Conservation (phyloP, 2,329 filamentous ascomycete genomes). For the Samsoniella hepiali region DNA sequence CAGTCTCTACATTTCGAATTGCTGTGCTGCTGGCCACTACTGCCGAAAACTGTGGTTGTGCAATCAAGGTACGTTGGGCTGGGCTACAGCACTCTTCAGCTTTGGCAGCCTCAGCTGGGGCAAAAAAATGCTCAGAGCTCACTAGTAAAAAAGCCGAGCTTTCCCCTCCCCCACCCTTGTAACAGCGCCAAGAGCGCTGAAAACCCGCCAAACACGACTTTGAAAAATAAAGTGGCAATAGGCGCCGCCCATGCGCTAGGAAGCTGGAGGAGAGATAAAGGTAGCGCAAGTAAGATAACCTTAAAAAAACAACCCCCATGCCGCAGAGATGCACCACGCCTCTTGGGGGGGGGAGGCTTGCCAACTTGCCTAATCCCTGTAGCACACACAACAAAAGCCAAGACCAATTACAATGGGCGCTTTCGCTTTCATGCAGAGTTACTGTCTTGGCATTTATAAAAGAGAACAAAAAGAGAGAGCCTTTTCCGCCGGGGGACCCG, state of each 20-base stretch:
- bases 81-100: too few species aligned
- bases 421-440: not conserved
- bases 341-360: not conserved
- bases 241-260: not conserved
- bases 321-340: not conserved
- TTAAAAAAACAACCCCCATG: not conserved
- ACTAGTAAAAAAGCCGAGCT: not conserved
- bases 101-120: too few species aligned
- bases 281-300: not conserved
- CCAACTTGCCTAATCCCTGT: not conserved
- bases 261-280: not conserved
- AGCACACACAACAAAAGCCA: not conserved
- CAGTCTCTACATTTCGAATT: too few species aligned
- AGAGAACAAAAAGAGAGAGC: not conserved
- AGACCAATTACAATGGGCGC: not conserved
- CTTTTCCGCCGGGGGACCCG: not conserved
- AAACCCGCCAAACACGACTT: not conserved
- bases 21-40: too few species aligned
- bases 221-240: not conserved
- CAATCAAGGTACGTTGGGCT: too few species aligned
- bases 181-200: slow-evolving; percentile 13
- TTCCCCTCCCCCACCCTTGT: not conserved
- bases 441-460: slow-evolving; percentile 4
- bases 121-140: not conserved
- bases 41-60: too few species aligned